Evolutionary conservation across 768 basidiomycete genomes (phyloP).

Genomic region (Boletus huronensis): DNA sequence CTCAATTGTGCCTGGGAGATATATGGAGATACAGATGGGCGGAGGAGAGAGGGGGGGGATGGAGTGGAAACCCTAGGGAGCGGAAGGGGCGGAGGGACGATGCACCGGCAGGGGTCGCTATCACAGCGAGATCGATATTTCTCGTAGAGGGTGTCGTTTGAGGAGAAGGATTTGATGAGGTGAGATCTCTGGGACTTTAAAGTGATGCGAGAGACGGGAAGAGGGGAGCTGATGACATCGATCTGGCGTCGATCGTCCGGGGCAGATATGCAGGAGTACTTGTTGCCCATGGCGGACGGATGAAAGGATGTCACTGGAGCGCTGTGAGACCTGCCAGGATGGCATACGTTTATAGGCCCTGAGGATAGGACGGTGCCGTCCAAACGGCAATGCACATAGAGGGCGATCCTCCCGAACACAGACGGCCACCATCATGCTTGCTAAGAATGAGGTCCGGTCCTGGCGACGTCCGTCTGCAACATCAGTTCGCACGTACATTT

Average conservation of each 20-base stretch:
- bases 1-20: conserved; percentile 24
- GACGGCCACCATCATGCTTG: neutral
- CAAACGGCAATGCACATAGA: neutral
- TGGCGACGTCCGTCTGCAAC: neutral
- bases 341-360: conserved; percentile 17
- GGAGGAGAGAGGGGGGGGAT: neutral
- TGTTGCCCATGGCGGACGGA: conserved; percentile 29
- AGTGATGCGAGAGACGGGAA: conserved; percentile 34
- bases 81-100: neutral
- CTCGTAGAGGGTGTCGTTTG: conserved; percentile 41
- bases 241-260: conserved; percentile 6
- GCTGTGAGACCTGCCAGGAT: neutral
- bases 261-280: conserved; percentile 20
- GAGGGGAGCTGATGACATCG: conserved; percentile 4
- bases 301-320: neutral
- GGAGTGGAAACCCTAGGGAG: neutral
- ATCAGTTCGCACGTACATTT: neutral
- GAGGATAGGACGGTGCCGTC: neutral
- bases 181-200: conserved; percentile 39
- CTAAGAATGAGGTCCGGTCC: neutral
- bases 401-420: neutral
- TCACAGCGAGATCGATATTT: conserved; percentile 19
- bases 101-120: conserved; percentile 1
- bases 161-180: conserved; percentile 34
- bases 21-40: conserved; percentile 21